Percentiles rank a stretch among this genome's conserved stretches.
Evolutionary conservation across 2,329 filamentous ascomycete species (phyloP).

Genomic region (Basipetospora chlamydospora): DNA sequence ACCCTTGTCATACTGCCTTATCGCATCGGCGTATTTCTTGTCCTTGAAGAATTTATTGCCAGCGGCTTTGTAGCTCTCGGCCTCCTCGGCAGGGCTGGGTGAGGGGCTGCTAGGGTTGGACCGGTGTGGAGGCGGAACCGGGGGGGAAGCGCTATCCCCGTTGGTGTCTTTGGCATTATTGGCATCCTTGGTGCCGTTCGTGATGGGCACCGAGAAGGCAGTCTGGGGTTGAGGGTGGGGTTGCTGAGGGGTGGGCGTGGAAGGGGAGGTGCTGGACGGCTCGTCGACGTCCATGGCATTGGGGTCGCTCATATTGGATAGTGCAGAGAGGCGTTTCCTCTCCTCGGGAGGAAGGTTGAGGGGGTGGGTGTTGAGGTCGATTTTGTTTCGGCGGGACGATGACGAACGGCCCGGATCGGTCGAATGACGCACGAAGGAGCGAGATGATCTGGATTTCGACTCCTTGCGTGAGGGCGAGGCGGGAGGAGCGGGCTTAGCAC

Average conservation of each 20-base stretch:
- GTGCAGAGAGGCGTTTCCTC: constrained; percentile 57
- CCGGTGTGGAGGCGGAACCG: constrained; percentile 58
- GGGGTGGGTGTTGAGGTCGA: constrained; percentile 64
- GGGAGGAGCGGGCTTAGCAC: constrained; percentile 19
- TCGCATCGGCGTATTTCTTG: constrained; percentile 73
- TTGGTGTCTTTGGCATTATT: neutral
- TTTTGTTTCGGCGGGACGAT: constrained; percentile 35
- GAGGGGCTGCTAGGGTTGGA: constrained; percentile 46
- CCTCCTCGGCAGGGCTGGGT: constrained; percentile 50
- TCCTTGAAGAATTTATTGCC: constrained; percentile 98
- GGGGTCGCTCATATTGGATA: constrained; percentile 48
- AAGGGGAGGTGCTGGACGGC: constrained; percentile 31
- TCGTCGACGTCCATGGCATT: constrained; percentile 71
- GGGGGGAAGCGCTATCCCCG: constrained; percentile 28
- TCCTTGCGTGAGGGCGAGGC: constrained; percentile 13
- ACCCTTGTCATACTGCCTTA: constrained; percentile 94
- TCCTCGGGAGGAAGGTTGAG: constrained; percentile 85
- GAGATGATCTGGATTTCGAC: constrained; percentile 26
- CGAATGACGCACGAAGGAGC: constrained; percentile 31
- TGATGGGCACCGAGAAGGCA: constrained; percentile 38
- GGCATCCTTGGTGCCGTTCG: constrained; percentile 27
- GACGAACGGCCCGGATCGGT: constrained; percentile 28
- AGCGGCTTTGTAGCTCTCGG: constrained; percentile 79
- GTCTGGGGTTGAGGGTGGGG: constrained; percentile 24
- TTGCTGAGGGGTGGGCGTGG: constrained; percentile 35